Evolutionary conservation across 1,284 basidiomycete genomes (phyloP).

Genomic region (Cryptococcus amylolentus): DNA sequence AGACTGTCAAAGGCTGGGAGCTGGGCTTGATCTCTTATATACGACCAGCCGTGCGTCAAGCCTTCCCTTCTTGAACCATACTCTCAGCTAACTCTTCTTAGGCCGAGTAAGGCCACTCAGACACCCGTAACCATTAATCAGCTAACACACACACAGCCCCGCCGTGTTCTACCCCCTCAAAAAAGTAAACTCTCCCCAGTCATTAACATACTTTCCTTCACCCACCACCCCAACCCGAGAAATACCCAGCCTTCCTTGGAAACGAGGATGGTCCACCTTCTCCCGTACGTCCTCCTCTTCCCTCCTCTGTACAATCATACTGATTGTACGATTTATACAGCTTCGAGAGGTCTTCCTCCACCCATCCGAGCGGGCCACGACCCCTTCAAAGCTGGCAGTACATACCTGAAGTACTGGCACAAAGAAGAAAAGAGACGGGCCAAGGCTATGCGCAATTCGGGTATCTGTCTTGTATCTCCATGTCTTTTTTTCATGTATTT

Average conservation of each 20-base stretch:
- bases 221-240: constrained; percentile 7
- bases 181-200: not conserved
- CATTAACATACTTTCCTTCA: constrained; percentile 25
- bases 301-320: not conserved
- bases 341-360: constrained; percentile 8
- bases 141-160: constrained; percentile 5
- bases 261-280: constrained; percentile 13
- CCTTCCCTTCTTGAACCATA: not conserved
- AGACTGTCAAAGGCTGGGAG: constrained; percentile 9
- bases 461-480: constrained; percentile 29
- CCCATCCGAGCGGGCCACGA: constrained; percentile 10
- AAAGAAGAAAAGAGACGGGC: constrained; percentile 23
- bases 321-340: not conserved
- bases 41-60: constrained; percentile 20
- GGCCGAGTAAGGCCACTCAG: constrained; percentile 12
- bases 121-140: not conserved
- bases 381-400: constrained; percentile 12
- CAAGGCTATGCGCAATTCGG: constrained; percentile 19
- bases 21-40: constrained; percentile 22
- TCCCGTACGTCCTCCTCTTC: constrained; percentile 6
- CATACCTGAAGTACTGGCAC: constrained; percentile 20
- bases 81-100: constrained; percentile 1
- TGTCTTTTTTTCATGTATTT: not conserved
- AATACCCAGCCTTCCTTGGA: constrained; percentile 23
- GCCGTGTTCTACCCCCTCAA: constrained; percentile 13